phyloP scores from a whole-genome alignment of 768 basidiomycete species.

The Trametes maxima region DNA sequence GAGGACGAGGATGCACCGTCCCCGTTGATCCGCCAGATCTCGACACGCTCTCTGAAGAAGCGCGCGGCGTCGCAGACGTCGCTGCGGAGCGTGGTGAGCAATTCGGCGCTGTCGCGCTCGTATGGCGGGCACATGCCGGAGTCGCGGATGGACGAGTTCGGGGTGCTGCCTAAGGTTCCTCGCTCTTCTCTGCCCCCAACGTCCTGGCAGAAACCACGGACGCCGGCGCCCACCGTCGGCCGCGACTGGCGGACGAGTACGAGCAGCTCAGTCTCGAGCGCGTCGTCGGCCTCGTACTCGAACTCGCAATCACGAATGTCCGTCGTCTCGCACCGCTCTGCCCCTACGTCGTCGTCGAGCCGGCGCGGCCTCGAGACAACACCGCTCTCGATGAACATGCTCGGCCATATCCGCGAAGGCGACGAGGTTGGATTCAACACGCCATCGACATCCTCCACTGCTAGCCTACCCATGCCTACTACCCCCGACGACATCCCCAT shows the following conservation, averaged over 20 bases:
- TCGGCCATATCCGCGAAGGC: constrained; percentile 25
- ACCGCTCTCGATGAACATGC: constrained; percentile 5
- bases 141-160: constrained; percentile 16
- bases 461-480: constrained; percentile 27
- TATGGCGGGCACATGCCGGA: constrained; percentile 27
- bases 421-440: constrained; percentile 25
- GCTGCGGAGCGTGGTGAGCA: constrained; percentile 20
- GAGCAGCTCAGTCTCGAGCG: constrained; percentile 20
- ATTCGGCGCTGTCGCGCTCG: constrained; percentile 29
- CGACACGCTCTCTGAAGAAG: constrained; percentile 28
- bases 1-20: constrained; percentile 47
- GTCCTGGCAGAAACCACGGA: constrained; percentile 22
- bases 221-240: background rate
- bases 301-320: constrained; percentile 23
- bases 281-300: constrained; percentile 13
- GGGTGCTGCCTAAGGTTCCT: constrained; percentile 10
- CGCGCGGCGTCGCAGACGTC: constrained; percentile 25
- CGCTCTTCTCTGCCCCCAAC: constrained; percentile 27
- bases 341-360: constrained; percentile 15
- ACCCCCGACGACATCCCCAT: constrained; percentile 24
- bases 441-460: constrained; percentile 28
- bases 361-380: constrained; percentile 10
- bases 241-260: constrained; percentile 14
- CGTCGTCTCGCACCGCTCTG: constrained; percentile 22
- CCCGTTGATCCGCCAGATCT: constrained; percentile 39